Evolutionary conservation across 805 yeast genomes (phyloP), one percentile per base, ranked within the genome.

Genomic region (Cyberlindnera xishuangbannaensis): DNA sequence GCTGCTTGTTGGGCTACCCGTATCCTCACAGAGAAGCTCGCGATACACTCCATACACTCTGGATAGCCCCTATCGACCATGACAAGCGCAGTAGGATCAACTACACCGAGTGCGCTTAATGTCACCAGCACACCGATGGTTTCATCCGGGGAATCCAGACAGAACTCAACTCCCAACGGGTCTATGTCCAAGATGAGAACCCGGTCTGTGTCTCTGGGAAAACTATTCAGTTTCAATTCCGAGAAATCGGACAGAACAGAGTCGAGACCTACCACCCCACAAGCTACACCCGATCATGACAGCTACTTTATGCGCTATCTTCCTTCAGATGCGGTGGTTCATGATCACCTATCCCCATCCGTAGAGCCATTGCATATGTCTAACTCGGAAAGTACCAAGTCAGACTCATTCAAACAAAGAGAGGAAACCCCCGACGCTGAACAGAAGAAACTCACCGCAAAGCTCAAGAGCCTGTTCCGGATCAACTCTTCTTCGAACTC

Each of bases 161-260:
- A n/a, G n/a, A n/a, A n/a, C n/a, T n/a, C n/a, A n/a, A n/a, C n/a
- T n/a, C n/a, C n/a, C n/a, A n/a, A n/a, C n/a, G n/a, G n/a, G 23
- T 20, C 37, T 8, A 30, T 37, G n/a, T 39, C 50, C 5, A 53
- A 51, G 25, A 46, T 63, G 12, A 45, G 70, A 38, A 53, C 66
- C 4, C 48, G 72, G 32, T 65, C 71, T 10, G 54, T 62, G 38
- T 65, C 71, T 1, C 47, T 67, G 14, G 59, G 65, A 3, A 57
- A 62, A 32, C 44, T 67, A 13, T 59, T 67, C 40, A 57, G 54
- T 30, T 64, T 65, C 43, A 67, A 62, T 2, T 40, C 51, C 11
- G 56, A 45, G 18, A 34, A 38, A 7, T 13, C 34, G 5, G 16
- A 27, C 20, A 25, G 32, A 9, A 12, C 39, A 4, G 36, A 25